Evolutionary conservation across 176 grass and related monocot species (phyloP), one percentile per base, ranked within the genome.

Genomic region (Ensete glaucum): DNA sequence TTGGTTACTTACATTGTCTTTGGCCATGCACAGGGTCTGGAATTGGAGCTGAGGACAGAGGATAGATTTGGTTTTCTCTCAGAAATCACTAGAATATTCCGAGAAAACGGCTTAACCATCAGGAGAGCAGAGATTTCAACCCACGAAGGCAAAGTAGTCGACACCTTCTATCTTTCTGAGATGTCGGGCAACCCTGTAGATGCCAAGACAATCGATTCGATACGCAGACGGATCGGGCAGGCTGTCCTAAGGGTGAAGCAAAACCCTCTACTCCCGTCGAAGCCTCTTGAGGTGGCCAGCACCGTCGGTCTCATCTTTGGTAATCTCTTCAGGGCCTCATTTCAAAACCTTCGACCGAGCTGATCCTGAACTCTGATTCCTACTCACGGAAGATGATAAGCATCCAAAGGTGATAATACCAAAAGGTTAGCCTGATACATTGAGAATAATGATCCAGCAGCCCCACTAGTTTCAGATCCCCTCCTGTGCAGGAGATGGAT

Each of bases 21-120:
- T 77, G 25, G 52, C 9, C 24, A 50, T 10, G n/a, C 12, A 58
- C 20, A 77, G 75, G 75, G 75, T 52, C 43, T 77, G 11, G 60
- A 77, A 64, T 25, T 77, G 12, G 75, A 77, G 43, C 58, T 77
- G 20, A 15, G 48, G 22, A 77, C 75, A 17, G 58, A 25, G 9
- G 75, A 77, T 12, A 64, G 75, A 25, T 21, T 50, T 24, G 75
- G 75, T 50, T 64, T 77, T 15, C 75, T 77, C 2, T 77, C 75
- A 51, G 75, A 77, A 22, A 64, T 64, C 20, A 77, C 75, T 23
- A 60, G 75, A 48, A 65, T 77, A 63, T 77, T 77, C 75, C 75
- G 75, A 1, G 75, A 77, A 20, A 65, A 77, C 12, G 75, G 75
- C 48, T 60, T 77, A 25, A 64, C 59, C 1, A 52, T 77, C 43